These are phyloP conservation scores for Leishmania major DNA, from an alignment of 208 protist genomes.

Conservation along the genomic window DNA sequence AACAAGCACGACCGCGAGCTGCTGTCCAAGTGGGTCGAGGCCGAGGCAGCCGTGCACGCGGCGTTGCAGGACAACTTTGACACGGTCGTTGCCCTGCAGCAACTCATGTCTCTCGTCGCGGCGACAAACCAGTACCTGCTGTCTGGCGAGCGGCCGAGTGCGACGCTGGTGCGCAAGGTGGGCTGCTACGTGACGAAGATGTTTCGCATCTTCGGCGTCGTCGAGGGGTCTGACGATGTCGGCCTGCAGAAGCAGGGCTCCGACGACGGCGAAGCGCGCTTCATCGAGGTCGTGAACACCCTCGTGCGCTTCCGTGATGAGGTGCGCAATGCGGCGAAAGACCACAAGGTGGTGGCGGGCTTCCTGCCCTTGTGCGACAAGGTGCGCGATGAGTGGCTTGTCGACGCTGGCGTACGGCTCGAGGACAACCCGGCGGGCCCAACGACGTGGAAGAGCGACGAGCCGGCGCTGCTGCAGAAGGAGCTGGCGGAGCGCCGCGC, in stretches of 20 bases:
- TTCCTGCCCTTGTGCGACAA: slow-evolving; percentile 79
- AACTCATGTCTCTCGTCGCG: slow-evolving; percentile 78
- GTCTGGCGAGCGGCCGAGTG: slow-evolving; percentile 36
- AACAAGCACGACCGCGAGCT: slow-evolving; percentile 63
- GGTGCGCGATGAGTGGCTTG: slow-evolving; percentile 80
- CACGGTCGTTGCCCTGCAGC: slow-evolving; percentile 81
- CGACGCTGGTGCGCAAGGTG: slow-evolving; percentile 78
- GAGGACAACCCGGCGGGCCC: slow-evolving; percentile 76
- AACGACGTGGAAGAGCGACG: slow-evolving; percentile 82
- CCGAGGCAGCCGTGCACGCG: slow-evolving; percentile 80
- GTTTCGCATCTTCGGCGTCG: slow-evolving; percentile 93
- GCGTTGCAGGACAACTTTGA: slow-evolving; percentile 95
- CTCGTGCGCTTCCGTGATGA: slow-evolving; percentile 76
- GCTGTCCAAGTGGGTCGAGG: slow-evolving; percentile 32
- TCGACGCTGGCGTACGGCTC: slow-evolving; percentile 77
- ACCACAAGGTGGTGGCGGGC: slow-evolving; percentile 37
- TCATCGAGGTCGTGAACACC: slow-evolving; percentile 69
- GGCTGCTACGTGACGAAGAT: slow-evolving; percentile 91
- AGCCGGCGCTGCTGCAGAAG: slow-evolving; percentile 53
- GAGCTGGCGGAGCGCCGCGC: slow-evolving; percentile 54
- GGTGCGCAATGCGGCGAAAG: slow-evolving; percentile 62
- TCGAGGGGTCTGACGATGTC: slow-evolving; percentile 72
- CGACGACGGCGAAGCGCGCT: slow-evolving; percentile 30
- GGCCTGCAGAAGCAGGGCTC: slow-evolving; percentile 46
- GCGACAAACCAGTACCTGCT: slow-evolving; percentile 89